Percentiles rank a stretch among this genome's conserved stretches.
Evolutionary conservation across 2,329 filamentous ascomycete genomes (phyloP).

Genomic region (Aspergillus sp.): DNA sequence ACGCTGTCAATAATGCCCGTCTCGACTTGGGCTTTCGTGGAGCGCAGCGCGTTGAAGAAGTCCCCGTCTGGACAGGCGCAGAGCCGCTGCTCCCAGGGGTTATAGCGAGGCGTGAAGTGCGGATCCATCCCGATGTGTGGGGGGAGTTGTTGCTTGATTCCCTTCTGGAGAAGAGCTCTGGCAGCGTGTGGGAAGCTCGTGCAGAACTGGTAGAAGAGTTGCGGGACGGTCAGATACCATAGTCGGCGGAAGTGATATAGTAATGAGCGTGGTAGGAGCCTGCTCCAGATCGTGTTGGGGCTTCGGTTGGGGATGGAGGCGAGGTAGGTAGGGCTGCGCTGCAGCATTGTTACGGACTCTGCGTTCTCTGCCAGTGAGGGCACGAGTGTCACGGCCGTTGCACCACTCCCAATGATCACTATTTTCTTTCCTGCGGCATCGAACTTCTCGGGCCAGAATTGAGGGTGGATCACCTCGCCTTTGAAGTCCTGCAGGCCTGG

Average conservation of each 20-base stretch:
- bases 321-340: conserved; percentile 71
- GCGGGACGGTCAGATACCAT: not conserved
- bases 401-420: conserved; percentile 70
- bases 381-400: conserved; percentile 72
- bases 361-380: conserved; percentile 66
- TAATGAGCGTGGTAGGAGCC: not conserved
- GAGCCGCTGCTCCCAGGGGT: conserved; percentile 69
- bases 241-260: not conserved
- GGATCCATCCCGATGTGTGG: conserved; percentile 51
- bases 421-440: conserved; percentile 65
- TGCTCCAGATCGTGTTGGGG: not conserved
- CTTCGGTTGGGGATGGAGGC: conserved; percentile 44
- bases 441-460: conserved; percentile 69
- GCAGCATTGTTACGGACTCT: conserved; percentile 69
- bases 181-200: conserved; percentile 51
- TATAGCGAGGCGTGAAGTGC: conserved; percentile 63
- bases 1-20: conserved; percentile 53
- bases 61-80: conserved; percentile 63
- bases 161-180: conserved; percentile 44
- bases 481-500: conserved; percentile 65
- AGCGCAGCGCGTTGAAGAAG: conserved; percentile 52
- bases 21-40: conserved; percentile 50
- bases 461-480: conserved; percentile 63
- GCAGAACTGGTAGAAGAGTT: conserved; percentile 48
- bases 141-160: conserved; percentile 53